Evolutionary conservation across 2,329 filamentous ascomycete genomes (phyloP).

Genomic region (Mollisiaceae sp.): DNA sequence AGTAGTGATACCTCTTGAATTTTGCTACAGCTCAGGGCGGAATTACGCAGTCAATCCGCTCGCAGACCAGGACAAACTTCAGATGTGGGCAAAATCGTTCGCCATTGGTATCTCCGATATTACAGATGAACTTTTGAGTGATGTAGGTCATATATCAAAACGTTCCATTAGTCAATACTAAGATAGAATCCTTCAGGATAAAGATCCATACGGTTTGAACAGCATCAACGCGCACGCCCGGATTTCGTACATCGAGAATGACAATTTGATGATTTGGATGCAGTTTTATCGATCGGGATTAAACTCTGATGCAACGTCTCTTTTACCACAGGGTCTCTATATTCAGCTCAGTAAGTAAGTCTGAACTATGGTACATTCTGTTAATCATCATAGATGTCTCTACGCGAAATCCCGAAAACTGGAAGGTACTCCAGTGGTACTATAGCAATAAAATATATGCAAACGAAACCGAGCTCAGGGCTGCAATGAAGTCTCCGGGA

Average conservation of each 20-base stretch:
- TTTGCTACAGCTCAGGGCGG: slow-evolving; percentile 24
- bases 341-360: slow-evolving; percentile 39
- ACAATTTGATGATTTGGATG: slow-evolving; percentile 7
- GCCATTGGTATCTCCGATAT: slow-evolving; percentile 10
- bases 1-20: slow-evolving; percentile 18
- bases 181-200: background rate
- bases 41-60: slow-evolving; percentile 18
- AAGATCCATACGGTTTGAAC: background rate
- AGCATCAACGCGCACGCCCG: background rate
- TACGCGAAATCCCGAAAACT: slow-evolving; percentile 54
- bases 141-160: slow-evolving; percentile 1
- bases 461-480: slow-evolving; percentile 53
- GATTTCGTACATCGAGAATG: background rate
- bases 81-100: background rate
- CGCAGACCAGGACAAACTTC: slow-evolving; percentile 10
- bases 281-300: slow-evolving; percentile 2
- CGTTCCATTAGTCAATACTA: background rate
- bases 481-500: slow-evolving; percentile 37
- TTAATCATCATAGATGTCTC: slow-evolving; percentile 53
- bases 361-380: slow-evolving; percentile 46
- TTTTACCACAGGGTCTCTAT: slow-evolving; percentile 21
- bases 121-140: slow-evolving; percentile 11
- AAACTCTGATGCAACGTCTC: slow-evolving; percentile 5
- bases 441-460: slow-evolving; percentile 59
- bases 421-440: slow-evolving; percentile 58